Base-by-base conservation (phyloP, 1,139 yeast genomes). In the Pichia sp. region DNA sequence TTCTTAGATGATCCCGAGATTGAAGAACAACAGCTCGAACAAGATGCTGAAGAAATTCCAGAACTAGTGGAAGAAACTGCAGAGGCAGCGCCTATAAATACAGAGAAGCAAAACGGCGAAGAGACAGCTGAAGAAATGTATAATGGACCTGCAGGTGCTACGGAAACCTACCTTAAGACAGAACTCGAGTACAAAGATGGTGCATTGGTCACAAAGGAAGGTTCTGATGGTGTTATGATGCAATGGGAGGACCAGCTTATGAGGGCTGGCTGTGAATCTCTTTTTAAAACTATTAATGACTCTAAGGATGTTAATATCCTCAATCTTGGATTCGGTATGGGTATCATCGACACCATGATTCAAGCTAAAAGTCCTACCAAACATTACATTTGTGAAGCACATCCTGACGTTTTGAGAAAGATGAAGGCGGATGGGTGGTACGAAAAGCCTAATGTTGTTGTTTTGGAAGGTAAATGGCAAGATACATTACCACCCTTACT, bases 261-360 rank as follows among this genome's bases (percentile, higher is more conserved):
- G 97, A 64, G 69, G 41, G 66, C 78, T 17, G 94, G 94, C 1
- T 81, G 94, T 39, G 77, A 80, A 20, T 63, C 87, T 0, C 56
- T 87, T 14, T 76, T 80, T 56, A 62, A 64, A 35, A 63, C 69
- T 4, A 45, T 52, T 12, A 57, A 56, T 5, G 52, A 48, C 27
- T 72, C 67, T 25, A 52, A 63, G 1, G 73, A 72, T 26, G 60
- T 74, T 10, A 65, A 63, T 19, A 74, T 88, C 3, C 63, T 88
- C 33, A 88, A 88, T 51, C 84, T 88, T 32, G 97, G 97, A 0
- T 88, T 88, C 55, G 97, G 97, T 2, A 85, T 88, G 96, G 97
- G 97, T 3, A 87, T 88, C 37, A 87, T 88, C 40, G 97, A 88
- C 56, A 61, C 73, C 2, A 75, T 79, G 70, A 80, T 88, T 42